Evolutionary conservation across 441 rosid genomes (phyloP).

Genomic region (Theobroma grandiflorum): DNA sequence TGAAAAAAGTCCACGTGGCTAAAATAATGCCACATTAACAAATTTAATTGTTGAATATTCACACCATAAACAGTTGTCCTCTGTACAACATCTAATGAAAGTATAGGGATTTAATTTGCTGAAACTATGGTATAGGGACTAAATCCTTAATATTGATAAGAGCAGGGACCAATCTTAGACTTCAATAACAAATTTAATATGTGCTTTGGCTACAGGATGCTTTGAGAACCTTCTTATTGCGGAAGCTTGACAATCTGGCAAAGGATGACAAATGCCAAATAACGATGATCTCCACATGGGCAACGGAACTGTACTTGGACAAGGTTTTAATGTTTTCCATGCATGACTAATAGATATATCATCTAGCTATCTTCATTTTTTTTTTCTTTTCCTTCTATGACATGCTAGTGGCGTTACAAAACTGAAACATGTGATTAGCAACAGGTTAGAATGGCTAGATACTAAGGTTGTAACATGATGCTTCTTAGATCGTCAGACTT

Average conservation of each 20-base stretch:
- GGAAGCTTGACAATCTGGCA: conserved; percentile 93
- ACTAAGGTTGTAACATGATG: conserved; percentile 22
- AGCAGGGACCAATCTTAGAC: no score
- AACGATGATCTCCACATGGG: conserved; percentile 99
- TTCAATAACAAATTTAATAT: background rate
- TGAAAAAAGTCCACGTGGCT: no score
- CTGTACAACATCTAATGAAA: no score
- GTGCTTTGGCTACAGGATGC: conserved; percentile 77
- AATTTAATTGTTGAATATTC: no score
- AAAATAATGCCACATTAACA: no score
- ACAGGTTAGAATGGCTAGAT: conserved; percentile 6
- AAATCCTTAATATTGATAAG: no score
- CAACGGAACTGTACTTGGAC: conserved; percentile 97
- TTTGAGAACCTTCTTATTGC: conserved; percentile 91
- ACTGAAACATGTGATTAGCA: conserved; percentile 23
- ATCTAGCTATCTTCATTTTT: conserved; percentile 2
- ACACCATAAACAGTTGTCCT: no score
- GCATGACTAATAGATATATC: conserved; percentile 27
- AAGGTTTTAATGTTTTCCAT: conserved; percentile 69
- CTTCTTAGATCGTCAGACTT: background rate
- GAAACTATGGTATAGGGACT: no score
- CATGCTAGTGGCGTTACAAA: conserved; percentile 17
- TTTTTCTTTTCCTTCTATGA: conserved; percentile 16
- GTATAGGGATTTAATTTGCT: no score
- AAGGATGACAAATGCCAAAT: conserved; percentile 98